Evolutionary conservation across 1,139 yeast species (phyloP).

Genomic region (Geotrichum fermentans): DNA sequence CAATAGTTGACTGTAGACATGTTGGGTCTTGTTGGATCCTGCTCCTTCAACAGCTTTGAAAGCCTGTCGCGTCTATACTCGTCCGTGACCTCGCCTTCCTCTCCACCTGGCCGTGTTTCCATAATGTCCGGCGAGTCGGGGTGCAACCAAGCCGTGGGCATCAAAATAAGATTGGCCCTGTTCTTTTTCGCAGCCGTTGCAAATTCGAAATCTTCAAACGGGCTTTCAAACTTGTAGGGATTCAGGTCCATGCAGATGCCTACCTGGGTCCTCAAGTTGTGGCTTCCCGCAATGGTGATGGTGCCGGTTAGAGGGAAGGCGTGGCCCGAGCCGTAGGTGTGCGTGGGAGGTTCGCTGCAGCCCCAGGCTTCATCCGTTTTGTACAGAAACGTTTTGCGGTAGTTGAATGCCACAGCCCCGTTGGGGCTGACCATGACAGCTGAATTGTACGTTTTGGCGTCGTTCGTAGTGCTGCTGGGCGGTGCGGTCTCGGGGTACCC

Average conservation of each 20-base stretch:
- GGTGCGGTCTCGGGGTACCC: constrained; percentile 68
- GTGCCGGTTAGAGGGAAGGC: constrained; percentile 15
- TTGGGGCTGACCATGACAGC: constrained; percentile 58
- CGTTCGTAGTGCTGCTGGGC: constrained; percentile 3
- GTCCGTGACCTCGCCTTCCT: constrained; percentile 20
- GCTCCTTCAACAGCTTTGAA: constrained; percentile 20
- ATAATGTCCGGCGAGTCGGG: constrained; percentile 35
- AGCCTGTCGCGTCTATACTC: constrained; percentile 4
- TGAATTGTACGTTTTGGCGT: constrained; percentile 54
- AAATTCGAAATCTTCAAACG: constrained; percentile 71
- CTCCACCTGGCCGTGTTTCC: constrained; percentile 19
- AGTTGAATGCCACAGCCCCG: constrained; percentile 61
- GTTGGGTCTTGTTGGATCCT: constrained; percentile 38
- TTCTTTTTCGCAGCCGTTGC: constrained; percentile 50
- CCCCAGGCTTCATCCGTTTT: constrained; percentile 83
- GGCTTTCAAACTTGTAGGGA: constrained; percentile 72
- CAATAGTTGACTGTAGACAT: constrained; percentile 52
- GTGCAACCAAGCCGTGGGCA: constrained; percentile 89
- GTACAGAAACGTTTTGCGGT: constrained; percentile 73
- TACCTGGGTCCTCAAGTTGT: constrained; percentile 38
- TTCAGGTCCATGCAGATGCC: constrained; percentile 97
- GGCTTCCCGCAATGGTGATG: not conserved
- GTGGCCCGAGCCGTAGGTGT: constrained; percentile 6
- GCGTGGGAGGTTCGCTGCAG: constrained; percentile 57
- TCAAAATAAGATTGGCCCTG: constrained; percentile 52